Base-by-base conservation (phyloP, 192 early-diverging fungal genomes). In the Phlyctochytrium bullatum region DNA sequence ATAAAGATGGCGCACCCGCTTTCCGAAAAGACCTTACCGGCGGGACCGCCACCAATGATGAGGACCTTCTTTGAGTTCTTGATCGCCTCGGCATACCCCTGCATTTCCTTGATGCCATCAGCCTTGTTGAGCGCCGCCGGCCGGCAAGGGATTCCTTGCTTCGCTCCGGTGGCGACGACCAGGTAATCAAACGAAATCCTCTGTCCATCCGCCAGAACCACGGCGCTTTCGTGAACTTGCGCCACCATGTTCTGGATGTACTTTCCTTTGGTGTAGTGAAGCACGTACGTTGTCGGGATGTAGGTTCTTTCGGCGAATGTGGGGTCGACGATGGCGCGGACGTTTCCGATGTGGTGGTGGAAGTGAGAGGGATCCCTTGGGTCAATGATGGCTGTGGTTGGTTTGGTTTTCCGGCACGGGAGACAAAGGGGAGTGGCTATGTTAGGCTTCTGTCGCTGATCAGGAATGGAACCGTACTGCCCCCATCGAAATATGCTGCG, bases 121-220 rank as follows among this genome's bases (percentile, higher is more conserved):
- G 64, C 50, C 1, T 76, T 59, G 2, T 76, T 76, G 0, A 59
- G 20, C 1, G 78, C 69, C 2, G 52, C 1, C 10, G 81, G 69
- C 34, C 85, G 80, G 29, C 73, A 74, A 0, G 88, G 88, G 3
- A 67, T 51, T 0, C 72, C 79, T 71, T 88, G 84, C 30, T 33
- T 66, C 2, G 81, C 74, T 0, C 91, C 91, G 0, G 89, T 92
- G n/a, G 85, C 77, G 27, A 92, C 67, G 0, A 87, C 78, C 51
- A 89, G 64, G 70, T 87, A 92, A 65, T 92, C 83, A 40, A 86
- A 92, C 2, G 76, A n/a, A 20, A 90, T 35, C 20, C 69, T 59
- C 4, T 76, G 68, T 0, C 85, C 84, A 25, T 76, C 77, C 40
- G 64, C 78, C 29, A 90, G 71, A 4, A 72, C 71, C 2, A 86